Evolutionary conservation across 202 grass and related monocot species (phyloP).

Genomic region (Sporobolus alterniflorus): DNA sequence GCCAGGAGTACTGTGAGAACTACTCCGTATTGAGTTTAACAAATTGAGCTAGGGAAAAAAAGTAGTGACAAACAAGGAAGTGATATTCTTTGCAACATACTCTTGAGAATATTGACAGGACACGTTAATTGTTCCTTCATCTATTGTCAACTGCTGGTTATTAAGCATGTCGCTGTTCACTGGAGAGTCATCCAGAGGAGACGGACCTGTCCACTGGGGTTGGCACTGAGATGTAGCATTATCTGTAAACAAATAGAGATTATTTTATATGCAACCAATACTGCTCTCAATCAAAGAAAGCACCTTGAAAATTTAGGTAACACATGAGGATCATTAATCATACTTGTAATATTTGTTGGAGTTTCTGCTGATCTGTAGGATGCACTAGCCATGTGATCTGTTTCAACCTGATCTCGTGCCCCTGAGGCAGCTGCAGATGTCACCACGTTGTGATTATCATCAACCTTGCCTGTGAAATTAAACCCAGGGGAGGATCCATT

Average conservation of each 20-base stretch:
- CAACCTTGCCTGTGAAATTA: constrained; percentile 49
- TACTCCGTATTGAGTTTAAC: no score
- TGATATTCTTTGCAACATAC: constrained; percentile 50
- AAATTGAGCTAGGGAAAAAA: not conserved
- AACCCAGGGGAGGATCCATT: constrained; percentile 66
- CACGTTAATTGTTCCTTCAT: constrained; percentile 88
- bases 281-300: constrained; percentile 22
- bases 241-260: constrained; percentile 38
- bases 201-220: constrained; percentile 52
- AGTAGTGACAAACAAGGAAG: not conserved
- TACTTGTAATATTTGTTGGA: constrained; percentile 45
- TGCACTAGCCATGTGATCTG: constrained; percentile 47
- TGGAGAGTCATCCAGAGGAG: constrained; percentile 54
- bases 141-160: constrained; percentile 65
- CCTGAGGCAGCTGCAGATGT: constrained; percentile 56
- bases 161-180: constrained; percentile 56
- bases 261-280: constrained; percentile 22
- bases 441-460: constrained; percentile 50
- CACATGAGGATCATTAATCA: constrained; percentile 13
- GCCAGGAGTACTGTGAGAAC: not conserved
- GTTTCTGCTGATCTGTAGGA: constrained; percentile 58
- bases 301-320: constrained; percentile 10
- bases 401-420: constrained; percentile 51
- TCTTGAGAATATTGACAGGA: constrained; percentile 91
- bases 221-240: constrained; percentile 55